Base-by-base conservation (phyloP, 2,329 filamentous ascomycete species). In the Beauveria australis region DNA sequence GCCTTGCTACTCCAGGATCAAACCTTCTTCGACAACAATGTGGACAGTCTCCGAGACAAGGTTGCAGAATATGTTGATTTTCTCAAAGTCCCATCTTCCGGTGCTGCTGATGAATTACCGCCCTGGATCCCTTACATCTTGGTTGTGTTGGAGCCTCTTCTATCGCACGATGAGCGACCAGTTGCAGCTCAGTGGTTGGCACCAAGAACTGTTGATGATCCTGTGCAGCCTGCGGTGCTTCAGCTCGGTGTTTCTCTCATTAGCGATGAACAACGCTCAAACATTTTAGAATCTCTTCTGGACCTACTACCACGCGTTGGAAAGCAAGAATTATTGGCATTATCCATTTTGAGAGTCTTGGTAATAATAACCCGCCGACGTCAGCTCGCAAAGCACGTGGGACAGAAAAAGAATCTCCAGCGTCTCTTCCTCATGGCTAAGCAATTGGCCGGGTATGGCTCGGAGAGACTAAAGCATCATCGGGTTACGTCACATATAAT, bases 351-450 rank as follows among this genome's bases (percentile, higher is more conserved):
- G 53, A 86, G 94, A 46, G 85, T 96, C 14, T 76, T 99, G 40
- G 90, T 96, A 33, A 92, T 97, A 63, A 78, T 99, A 33, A 97
- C 94, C 1, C 85, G 95, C 24, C 84, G 85, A 62, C 87, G 91
- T 55, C 79, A 84, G 16, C 80, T 95, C 63, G 92, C 94, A 2
- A 82, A 85, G 64, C 79, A 82, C 49, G 81, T 97, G 52, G 90
- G 91, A 5, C 89, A 96, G 71, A 96, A 92, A 76, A 89, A 87
- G 70, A 95, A 96, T 67, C 80, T 99, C 53, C 90, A 94, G 69
- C 84, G 91, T 30, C 79, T 99, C 24, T 97, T 99, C 73, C 84
- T 97, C 56, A 96, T 97, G 90, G 86, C 93, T 61, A 96, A 95
- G 72, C 93, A 97, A 72, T 83, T 97, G 62, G 87, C 91, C 22